These are phyloP conservation scores for Paragyromitra xinjiangensis DNA, from an alignment of 495 filamentous ascomycete species.

Conservation along the genomic window DNA sequence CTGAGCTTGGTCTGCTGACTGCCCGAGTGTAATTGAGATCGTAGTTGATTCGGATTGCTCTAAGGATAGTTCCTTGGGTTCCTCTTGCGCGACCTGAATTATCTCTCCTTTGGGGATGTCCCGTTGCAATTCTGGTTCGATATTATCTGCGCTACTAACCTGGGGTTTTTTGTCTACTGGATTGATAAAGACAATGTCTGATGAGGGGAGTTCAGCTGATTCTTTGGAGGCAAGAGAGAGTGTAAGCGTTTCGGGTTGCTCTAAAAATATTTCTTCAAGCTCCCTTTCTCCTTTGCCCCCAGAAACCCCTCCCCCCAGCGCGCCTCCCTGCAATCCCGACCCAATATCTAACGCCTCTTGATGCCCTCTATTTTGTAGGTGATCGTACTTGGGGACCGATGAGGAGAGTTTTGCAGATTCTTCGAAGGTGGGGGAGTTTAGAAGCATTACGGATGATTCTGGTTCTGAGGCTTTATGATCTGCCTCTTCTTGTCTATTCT, in stretches of 20 bases:
- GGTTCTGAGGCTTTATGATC: background rate
- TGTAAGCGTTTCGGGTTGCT: background rate
- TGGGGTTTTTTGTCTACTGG: background rate
- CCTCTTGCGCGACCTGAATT: background rate
- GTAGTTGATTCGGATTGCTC: background rate
- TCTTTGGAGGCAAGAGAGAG: background rate
- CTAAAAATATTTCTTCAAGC: background rate
- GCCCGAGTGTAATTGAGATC: background rate
- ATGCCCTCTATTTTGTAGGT: background rate
- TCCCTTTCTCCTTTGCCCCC: background rate
- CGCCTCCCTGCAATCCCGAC: background rate
- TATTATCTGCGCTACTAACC: background rate
- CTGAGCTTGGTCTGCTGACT: background rate
- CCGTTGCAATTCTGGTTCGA: background rate
- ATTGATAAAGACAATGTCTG: background rate
- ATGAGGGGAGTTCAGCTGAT: background rate
- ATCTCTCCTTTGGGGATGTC: background rate
- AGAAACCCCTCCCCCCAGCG: background rate
- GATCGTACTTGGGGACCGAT: background rate
- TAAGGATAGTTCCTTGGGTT: background rate
- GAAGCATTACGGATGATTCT: background rate
- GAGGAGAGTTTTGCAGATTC: background rate
- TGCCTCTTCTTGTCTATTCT: background rate
- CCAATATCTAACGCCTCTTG: background rate
- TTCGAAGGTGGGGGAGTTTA: background rate